A percentile compares a stretch with the other conserved stretches of the same genome.
Conservation (phyloP, 1,284 basidiomycete species). For the Austroboletus novae-zelandiae region DNA sequence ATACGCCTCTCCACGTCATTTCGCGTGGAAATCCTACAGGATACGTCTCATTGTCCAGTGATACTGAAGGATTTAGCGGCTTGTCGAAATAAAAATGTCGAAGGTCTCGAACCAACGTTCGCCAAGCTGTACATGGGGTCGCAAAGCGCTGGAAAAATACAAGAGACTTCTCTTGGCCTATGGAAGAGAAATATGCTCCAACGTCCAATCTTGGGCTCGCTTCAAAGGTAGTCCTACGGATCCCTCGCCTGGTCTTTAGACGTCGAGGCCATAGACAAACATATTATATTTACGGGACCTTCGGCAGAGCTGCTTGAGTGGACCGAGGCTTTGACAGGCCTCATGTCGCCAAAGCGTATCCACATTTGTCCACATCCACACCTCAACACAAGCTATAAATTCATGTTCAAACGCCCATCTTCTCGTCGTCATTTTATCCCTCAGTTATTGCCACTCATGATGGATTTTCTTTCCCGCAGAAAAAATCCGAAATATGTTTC, state of each 20-base stretch:
- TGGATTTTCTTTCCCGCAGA: slow-evolving; percentile 12
- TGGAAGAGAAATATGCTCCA: too few relatives aligned
- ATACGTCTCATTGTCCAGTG: too few relatives aligned
- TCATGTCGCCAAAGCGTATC: slow-evolving; percentile 29
- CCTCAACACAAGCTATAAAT: slow-evolving; percentile 19
- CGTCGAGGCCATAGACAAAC: neutral
- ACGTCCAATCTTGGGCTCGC: neutral
- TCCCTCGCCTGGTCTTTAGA: neutral
- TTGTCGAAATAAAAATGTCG: too few relatives aligned
- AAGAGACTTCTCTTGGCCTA: too few relatives aligned
- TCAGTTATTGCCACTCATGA: neutral
- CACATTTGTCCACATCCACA: slow-evolving; percentile 20
- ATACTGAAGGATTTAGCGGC: too few relatives aligned
- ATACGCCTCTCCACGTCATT: too few relatives aligned
- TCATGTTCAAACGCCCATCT: neutral
- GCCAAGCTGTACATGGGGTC: too few relatives aligned
- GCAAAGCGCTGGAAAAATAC: too few relatives aligned
- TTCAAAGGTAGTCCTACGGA: neutral
- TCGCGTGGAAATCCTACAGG: too few relatives aligned
- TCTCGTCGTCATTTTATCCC: neutral
- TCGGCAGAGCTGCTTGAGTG: slow-evolving; percentile 14
- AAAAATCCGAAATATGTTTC: slow-evolving; percentile 8
- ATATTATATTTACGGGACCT: slow-evolving; percentile 5
- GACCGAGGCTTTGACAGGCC: slow-evolving; percentile 19
- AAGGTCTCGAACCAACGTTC: too few relatives aligned